Evolutionary conservation across 2,329 filamentous ascomycete species (phyloP), one percentile per base, ranked within the genome.

Genomic region (Torrubiellomyces zombiae): DNA sequence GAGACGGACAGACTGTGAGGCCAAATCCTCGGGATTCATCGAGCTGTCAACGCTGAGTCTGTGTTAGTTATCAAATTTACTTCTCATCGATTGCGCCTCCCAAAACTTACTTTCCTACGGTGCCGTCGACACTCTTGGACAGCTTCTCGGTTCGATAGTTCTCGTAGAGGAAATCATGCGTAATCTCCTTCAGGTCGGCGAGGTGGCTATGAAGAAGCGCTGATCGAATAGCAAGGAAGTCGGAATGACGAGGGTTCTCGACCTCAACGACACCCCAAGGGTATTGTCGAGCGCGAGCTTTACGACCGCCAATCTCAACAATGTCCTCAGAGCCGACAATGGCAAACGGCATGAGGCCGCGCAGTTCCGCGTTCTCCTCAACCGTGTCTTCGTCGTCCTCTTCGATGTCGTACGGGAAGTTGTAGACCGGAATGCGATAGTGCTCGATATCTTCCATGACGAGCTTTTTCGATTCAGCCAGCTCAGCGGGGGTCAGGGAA

Each of bases 141-240:
- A 98, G 79, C 67, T 95, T 95, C 79, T 98, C 89, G 48, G 89
- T 98, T 82, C 89, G 83, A 70, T 98, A 98, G 63, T 98, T 98
- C 56, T 98, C 89, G 61, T 98, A 98, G 37, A 98, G 64, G 75
- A 98, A 98, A 57, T 98, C 89, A 56, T 98, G 89, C 26, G 89
- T 98, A 50, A 98, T 98, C 57, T 98, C 89, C 74, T 98, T 98
- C 45, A 98, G 62, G 54, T 98, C 89, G 33, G 89, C 89, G 49
- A 98, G 62, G 63, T 98, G 89, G 58, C 83, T 94, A 67, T 98
- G 89, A 34, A 98, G 70, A 29, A 98, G 75, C 28, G 89, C 89
- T 31, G 85, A 94, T 51, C 89, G 77, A 48, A 98, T 93, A 37
- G 89, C 89, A 38, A 98, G 62, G 67, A 98, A 98, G 56, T 98